Percentiles rank a stretch among this genome's conserved stretches.
Conservation (phyloP, 306 rosid species). For the Cucumis cinereus region DNA sequence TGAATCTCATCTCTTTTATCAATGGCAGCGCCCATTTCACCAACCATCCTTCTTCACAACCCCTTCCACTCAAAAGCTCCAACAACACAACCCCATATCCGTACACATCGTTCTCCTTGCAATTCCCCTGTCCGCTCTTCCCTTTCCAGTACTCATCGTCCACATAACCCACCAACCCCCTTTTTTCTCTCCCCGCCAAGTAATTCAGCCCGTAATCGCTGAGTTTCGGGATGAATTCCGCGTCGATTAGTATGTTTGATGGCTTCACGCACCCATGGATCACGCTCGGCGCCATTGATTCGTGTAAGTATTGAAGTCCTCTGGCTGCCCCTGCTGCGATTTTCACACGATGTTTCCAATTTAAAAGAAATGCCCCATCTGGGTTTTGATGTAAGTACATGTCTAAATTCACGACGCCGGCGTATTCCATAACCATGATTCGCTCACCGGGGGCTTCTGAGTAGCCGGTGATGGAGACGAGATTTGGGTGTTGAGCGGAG, state of each 20-base stretch:
- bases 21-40: conserved; percentile 76
- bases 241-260: conserved; percentile 54
- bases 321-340: conserved; percentile 73
- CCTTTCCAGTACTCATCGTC: conserved; percentile 60
- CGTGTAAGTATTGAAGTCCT: conserved; percentile 69
- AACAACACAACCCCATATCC: conserved; percentile 75
- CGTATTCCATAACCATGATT: conserved; percentile 52
- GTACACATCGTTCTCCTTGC: conserved; percentile 73
- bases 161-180: conserved; percentile 40
- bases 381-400: conserved; percentile 54
- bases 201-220: conserved; percentile 63
- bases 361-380: conserved; percentile 37
- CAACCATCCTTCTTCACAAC: conserved; percentile 46
- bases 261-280: conserved; percentile 79
- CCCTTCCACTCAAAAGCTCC: conserved; percentile 75
- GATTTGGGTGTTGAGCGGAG: conserved; percentile 59
- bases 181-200: conserved; percentile 39
- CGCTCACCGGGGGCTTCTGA: conserved; percentile 91
- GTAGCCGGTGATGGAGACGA: conserved; percentile 63
- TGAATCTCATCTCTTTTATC: conserved; percentile 42
- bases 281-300: conserved; percentile 54
- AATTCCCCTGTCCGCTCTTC: conserved; percentile 16
- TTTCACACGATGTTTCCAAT: conserved; percentile 44
- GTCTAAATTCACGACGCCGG: conserved; percentile 40
- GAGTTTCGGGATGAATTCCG: conserved; percentile 34